Base-by-base conservation (phyloP, 345 rosid genomes). In the Physaria fendleri region DNA sequence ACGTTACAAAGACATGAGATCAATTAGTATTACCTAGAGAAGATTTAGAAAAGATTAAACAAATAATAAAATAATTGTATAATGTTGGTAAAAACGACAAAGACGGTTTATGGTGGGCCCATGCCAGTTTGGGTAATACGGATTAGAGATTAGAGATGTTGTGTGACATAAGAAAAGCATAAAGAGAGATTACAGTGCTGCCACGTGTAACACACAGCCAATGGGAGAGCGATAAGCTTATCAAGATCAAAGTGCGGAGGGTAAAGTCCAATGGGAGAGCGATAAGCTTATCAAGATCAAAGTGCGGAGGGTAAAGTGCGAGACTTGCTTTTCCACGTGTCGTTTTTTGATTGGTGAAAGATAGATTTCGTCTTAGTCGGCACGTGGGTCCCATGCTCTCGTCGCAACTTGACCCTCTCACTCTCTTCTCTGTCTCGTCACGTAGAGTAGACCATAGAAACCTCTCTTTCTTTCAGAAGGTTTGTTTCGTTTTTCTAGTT, bases 181-280 rank as follows among this genome's bases (percentile, higher is more conserved):
- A 35, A 49, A 46, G 25, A 54, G 54, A 42, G 65, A 49, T 49
- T 21, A 8, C 0, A 3, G 9, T 23, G 1, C 1, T 0, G 74
- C 52, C 74, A 63, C 60, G 69, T 70, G 65, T 46, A 24, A 0
- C 0, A 0, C 4, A 6, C 0, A 15, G 60, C 74, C 74, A 70
- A 70, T 70, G 57, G 41, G 54, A 63, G 59, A 63, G 54, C 23
- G 74, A 70, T 70, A 70, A 63, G 69, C 74, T 70, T 70, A 63
- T 70, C 69, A 63, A 7, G 5, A 39, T 43, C 27, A 20, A n/a
- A 63, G 53, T 69, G 68, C 52, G 46, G 43, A 41, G 64, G n/a
- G n/a, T n/a, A n/a, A n/a, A n/a, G n/a, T n/a, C 74, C 74, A 70
- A 70, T 70, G 57, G 41, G 54, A 63, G 59, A 63, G 54, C 23